Percentiles rank a stretch among this genome's conserved stretches.
Conservation (phyloP, 2,329 filamentous ascomycete species). For the Colletotrichum costaricense region DNA sequence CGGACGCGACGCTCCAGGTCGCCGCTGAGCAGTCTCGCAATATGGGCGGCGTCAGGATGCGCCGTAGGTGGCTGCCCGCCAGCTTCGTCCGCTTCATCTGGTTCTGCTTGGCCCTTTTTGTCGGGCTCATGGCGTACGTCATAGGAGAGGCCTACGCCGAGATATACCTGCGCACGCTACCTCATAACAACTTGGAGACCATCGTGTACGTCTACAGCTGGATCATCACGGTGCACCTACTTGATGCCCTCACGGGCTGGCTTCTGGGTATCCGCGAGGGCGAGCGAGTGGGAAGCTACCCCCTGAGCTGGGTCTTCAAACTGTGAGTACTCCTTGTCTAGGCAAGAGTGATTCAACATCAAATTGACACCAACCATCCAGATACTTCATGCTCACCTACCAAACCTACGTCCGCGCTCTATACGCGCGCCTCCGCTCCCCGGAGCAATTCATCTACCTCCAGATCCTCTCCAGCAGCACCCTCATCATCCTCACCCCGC, state of each 20-base stretch:
- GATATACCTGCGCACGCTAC: constrained; percentile 74
- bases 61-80: constrained; percentile 69
- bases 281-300: constrained; percentile 75
- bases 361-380: constrained; percentile 40
- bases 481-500: constrained; percentile 71
- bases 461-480: constrained; percentile 72
- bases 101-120: constrained; percentile 73
- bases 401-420: constrained; percentile 77
- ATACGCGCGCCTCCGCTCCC: constrained; percentile 75
- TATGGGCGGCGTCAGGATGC: constrained; percentile 51
- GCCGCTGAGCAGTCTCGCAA: constrained; percentile 31
- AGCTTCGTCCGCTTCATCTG: constrained; percentile 77
- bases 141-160: constrained; percentile 77
- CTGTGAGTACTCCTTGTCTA: constrained; percentile 57
- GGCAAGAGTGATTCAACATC: background rate
- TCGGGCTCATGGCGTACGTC: constrained; percentile 74
- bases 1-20: constrained; percentile 42
- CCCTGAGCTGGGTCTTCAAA: constrained; percentile 78
- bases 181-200: constrained; percentile 74
- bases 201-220: constrained; percentile 78
- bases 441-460: constrained; percentile 72
- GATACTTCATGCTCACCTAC: constrained; percentile 76
- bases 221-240: constrained; percentile 73
- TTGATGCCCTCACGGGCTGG: constrained; percentile 74
- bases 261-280: constrained; percentile 74